Evolutionary conservation across 208 protist genomes (phyloP), one percentile per base, ranked within the genome.

Genomic region (Leishmania tropica): DNA sequence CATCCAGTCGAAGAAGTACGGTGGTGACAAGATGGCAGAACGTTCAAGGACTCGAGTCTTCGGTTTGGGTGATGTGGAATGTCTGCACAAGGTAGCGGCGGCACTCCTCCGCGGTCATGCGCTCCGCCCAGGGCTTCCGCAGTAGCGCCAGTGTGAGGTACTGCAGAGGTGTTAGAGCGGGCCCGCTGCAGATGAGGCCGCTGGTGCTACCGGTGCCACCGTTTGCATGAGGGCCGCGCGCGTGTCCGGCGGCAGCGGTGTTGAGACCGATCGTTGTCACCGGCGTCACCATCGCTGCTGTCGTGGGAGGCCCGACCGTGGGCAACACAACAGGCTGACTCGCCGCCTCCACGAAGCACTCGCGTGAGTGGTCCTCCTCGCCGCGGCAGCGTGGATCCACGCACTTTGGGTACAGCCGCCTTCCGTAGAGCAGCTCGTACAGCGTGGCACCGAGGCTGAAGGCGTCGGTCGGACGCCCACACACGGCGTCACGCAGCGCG

Each of bases 401-500:
- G 54, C 94, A 97, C 56, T 87, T 89, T 2, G 94, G 88, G 83
- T 97, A 97, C 11, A 97, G 80, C 7, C 92, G 89, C 56, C 67
- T 58, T 19, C 91, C 89, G 78, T 91, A 96, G 19, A 95, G 75
- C 45, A 97, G 53, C 76, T 96, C 93, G 81, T 94, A 96, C 7
- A 97, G 84, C 0, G 93, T 93, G 47, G 89, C 86, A 42, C 94
- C 94, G 72, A 97, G 88, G 53, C 89, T 92, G 83, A 93, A 97
- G 72, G 83, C 90, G 81, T 97, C 94, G 0, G 94, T 97, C 0
- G 92, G 88, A 8, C 92, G 90, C 48, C 89, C 87, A 77, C 92
- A 96, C 24, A 89, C 85, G n/a, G 88, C 88, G 75, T 95, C 85
- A 31, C 80, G 76, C 45, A 97, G 87, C 0, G 94, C 94, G 24